Percentiles rank a stretch among this genome's conserved stretches.
Evolutionary conservation across 2,329 filamentous ascomycete species (phyloP).

Genomic region (Penicillium freii): DNA sequence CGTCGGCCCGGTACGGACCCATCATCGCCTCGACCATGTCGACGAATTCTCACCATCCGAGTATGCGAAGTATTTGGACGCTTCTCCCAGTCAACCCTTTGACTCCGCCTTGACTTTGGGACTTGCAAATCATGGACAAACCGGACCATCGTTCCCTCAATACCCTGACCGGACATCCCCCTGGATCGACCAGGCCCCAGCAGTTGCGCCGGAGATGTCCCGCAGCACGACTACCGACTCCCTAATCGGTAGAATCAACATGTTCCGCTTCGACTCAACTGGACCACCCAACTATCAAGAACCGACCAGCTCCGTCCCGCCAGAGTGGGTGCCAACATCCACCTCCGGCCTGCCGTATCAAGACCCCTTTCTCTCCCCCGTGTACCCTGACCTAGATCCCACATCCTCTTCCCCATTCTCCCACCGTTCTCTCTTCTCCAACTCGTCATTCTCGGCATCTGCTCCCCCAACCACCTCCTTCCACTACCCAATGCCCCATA

Average conservation of each 20-base stretch:
- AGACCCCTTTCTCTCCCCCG: slow-evolving; percentile 14
- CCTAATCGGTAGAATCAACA: slow-evolving; percentile 43
- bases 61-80: slow-evolving; percentile 41
- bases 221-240: slow-evolving; percentile 48
- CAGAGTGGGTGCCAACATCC: slow-evolving; percentile 25
- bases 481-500: slow-evolving; percentile 26
- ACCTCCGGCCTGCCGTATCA: slow-evolving; percentile 18
- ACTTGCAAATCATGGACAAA: slow-evolving; percentile 18
- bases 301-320: slow-evolving; percentile 23
- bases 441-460: slow-evolving; percentile 36
- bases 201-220: slow-evolving; percentile 44
- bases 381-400: slow-evolving; percentile 33
- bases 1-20: slow-evolving; percentile 30
- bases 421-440: slow-evolving; percentile 21
- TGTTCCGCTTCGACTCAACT: slow-evolving; percentile 46
- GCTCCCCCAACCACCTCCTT: slow-evolving; percentile 36
- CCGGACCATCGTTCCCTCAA: slow-evolving; percentile 8
- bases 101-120: slow-evolving; percentile 20
- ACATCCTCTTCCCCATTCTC: slow-evolving; percentile 30
- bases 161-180: slow-evolving; percentile 18
- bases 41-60: slow-evolving; percentile 45
- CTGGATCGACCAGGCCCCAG: slow-evolving; percentile 28
- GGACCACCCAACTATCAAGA: slow-evolving; percentile 28
- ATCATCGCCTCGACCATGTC: slow-evolving; percentile 36
- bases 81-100: slow-evolving; percentile 26